Evolutionary conservation across 1,284 basidiomycete genomes (phyloP).

Genomic region (Peniophora sp.): DNA sequence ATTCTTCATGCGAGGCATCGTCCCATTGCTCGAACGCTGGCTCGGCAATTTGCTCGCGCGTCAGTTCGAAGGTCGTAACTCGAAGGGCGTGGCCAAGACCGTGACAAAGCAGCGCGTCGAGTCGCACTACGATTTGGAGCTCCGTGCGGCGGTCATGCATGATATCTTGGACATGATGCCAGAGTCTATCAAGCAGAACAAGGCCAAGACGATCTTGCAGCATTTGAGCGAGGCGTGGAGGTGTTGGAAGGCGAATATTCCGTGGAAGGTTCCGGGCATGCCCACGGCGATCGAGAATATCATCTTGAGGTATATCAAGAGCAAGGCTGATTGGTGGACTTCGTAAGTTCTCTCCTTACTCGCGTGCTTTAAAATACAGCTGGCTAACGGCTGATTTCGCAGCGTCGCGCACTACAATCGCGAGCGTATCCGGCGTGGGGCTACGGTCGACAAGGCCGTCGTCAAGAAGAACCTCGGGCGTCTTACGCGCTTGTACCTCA

Average conservation of each 20-base stretch:
- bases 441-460: slow-evolving; percentile 99
- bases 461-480: slow-evolving; percentile 94
- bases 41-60: slow-evolving; percentile 95
- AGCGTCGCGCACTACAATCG: slow-evolving; percentile 91
- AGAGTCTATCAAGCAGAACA: slow-evolving; percentile 97
- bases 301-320: slow-evolving; percentile 98
- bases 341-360: slow-evolving; percentile 63
- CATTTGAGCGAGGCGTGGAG: slow-evolving; percentile 98
- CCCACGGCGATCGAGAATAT: slow-evolving; percentile 99
- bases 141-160: slow-evolving; percentile 98
- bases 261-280: slow-evolving; percentile 97
- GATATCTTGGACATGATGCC: slow-evolving; percentile 99
- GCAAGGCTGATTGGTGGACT: slow-evolving; percentile 99
- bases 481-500: slow-evolving; percentile 87
- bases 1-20: slow-evolving; percentile 99
- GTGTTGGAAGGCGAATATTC: slow-evolving; percentile 99
- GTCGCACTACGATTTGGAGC: slow-evolving; percentile 96
- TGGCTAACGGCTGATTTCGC: neutral
- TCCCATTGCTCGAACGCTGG: slow-evolving; percentile 96
- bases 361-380: neutral
- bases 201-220: slow-evolving; percentile 97
- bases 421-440: slow-evolving; percentile 91
- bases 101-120: slow-evolving; percentile 99
- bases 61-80: slow-evolving; percentile 97
- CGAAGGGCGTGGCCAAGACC: slow-evolving; percentile 91